Evolutionary conservation across 495 filamentous ascomycete genomes (phyloP).

Genomic region (Oidiodendron maius): DNA sequence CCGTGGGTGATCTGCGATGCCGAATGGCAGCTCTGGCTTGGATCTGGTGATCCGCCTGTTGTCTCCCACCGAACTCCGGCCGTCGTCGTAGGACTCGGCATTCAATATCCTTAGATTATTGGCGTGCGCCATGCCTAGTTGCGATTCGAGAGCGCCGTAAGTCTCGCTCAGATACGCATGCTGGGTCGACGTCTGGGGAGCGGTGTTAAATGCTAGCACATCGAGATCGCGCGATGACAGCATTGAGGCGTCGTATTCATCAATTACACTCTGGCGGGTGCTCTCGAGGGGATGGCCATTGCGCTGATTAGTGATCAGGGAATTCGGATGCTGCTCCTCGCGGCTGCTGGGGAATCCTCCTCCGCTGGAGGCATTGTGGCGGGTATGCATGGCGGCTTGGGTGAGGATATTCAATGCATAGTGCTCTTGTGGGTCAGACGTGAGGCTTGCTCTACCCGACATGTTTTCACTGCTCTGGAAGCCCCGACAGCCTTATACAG

Average conservation of each 20-base stretch:
- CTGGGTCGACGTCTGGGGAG: background rate
- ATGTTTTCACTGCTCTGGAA: no score
- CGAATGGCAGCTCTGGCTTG: constrained; percentile 10
- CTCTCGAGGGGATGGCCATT: background rate
- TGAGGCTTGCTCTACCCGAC: no score
- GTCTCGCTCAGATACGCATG: constrained; percentile 6
- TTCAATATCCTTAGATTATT: constrained; percentile 39
- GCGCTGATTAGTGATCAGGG: constrained; percentile 15
- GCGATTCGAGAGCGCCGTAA: constrained; percentile 8
- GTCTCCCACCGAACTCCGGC: constrained; percentile 4
- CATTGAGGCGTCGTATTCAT: background rate
- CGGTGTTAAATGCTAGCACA: constrained; percentile 10
- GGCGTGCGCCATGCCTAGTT: constrained; percentile 12
- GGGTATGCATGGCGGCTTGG: constrained; percentile 14
- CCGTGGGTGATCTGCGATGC: constrained; percentile 5
- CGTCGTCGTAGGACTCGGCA: constrained; percentile 40
- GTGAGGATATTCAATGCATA: constrained; percentile 20
- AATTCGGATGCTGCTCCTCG: constrained; percentile 5
- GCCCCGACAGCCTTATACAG: no score
- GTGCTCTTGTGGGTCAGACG: constrained; percentile 13
- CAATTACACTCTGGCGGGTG: background rate
- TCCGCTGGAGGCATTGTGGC: constrained; percentile 2
- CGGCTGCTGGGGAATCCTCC: background rate
- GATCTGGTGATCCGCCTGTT: background rate
- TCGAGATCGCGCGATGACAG: constrained; percentile 13